phyloP scores from a whole-genome alignment of 2,329 filamentous ascomycete species.

The Cercospora sesami region DNA sequence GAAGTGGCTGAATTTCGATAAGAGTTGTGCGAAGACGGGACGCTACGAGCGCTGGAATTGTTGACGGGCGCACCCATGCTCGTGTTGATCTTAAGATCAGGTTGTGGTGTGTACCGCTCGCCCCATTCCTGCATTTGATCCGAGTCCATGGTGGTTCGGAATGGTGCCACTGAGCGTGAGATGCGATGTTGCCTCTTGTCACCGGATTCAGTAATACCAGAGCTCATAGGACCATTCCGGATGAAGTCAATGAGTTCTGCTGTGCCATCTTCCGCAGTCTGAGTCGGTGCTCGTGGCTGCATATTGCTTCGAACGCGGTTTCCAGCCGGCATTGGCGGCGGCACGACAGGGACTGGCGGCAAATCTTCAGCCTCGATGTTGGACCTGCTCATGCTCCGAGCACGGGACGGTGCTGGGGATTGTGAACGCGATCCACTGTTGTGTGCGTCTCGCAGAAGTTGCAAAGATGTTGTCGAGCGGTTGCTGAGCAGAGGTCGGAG shows the following conservation, averaged over 20 bases:
- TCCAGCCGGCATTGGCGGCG: constrained; percentile 26
- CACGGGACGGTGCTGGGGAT: constrained; percentile 26
- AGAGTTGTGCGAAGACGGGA: constrained; percentile 22
- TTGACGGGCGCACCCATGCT: constrained; percentile 7
- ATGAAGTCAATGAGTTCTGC: constrained; percentile 96
- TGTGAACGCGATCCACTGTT: constrained; percentile 27
- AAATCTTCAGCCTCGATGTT: constrained; percentile 17
- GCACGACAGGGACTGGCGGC: constrained; percentile 34
- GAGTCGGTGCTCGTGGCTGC: constrained; percentile 55
- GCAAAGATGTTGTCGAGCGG: constrained; percentile 32
- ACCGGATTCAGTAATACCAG: constrained; percentile 24
- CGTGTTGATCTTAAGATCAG: constrained; percentile 28
- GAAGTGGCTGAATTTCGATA: constrained; percentile 46
- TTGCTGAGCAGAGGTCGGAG: constrained; percentile 26
- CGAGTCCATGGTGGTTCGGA: constrained; percentile 81
- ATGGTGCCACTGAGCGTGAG: constrained; percentile 78
- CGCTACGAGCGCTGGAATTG: constrained; percentile 21
- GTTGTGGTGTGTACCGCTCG: constrained; percentile 34
- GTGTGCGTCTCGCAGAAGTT: constrained; percentile 19
- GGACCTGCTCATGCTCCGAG: constrained; percentile 25
- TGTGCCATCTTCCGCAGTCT: constrained; percentile 64
- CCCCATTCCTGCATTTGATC: constrained; percentile 62
- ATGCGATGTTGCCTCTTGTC: constrained; percentile 62
- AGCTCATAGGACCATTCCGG: constrained; percentile 68
- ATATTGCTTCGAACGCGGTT: constrained; percentile 27